phyloP scores from a whole-genome alignment of 768 basidiomycete genomes.

The Tulasnella sp. region DNA sequence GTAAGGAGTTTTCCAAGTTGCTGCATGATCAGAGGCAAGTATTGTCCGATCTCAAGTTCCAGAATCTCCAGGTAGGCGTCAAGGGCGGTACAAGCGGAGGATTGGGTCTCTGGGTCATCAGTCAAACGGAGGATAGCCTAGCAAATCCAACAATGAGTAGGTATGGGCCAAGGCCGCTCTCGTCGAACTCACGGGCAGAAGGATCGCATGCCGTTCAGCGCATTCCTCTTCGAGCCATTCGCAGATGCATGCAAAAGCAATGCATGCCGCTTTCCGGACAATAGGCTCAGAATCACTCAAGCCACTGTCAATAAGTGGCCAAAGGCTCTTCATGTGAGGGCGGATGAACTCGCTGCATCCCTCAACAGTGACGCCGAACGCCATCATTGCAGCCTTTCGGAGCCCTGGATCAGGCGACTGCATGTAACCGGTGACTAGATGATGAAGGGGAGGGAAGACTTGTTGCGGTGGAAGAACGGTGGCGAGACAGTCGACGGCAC shows the following conservation, averaged over 20 bases:
- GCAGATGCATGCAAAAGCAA: conserved; percentile 89
- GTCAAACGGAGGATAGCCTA: conserved; percentile 86
- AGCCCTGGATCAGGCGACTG: conserved; percentile 59
- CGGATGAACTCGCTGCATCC: conserved; percentile 98
- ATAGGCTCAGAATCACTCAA: conserved; percentile 69
- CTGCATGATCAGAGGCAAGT: conserved; percentile 90
- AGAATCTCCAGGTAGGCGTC: conserved; percentile 93
- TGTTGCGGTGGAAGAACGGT: conserved; percentile 87
- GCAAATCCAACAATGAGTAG: neutral
- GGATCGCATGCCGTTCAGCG: conserved; percentile 58
- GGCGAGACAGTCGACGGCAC: conserved; percentile 84
- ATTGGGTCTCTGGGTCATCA: conserved; percentile 74
- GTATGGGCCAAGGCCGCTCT: conserved; percentile 4
- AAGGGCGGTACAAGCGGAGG: conserved; percentile 89
- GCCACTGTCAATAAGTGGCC: conserved; percentile 87
- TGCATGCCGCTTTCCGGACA: conserved; percentile 92
- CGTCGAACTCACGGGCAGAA: conserved; percentile 59
- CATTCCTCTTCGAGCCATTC: conserved; percentile 97
- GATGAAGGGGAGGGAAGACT: conserved; percentile 86
- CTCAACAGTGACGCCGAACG: conserved; percentile 90
- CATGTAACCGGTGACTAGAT: conserved; percentile 75
- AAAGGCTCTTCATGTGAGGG: conserved; percentile 70
- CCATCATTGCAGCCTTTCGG: conserved; percentile 88
- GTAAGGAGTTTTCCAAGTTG: conserved; percentile 78
- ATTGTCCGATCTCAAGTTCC: conserved; percentile 68